Base-by-base conservation (phyloP, 805 yeast genomes). In the Pichia deserticola region DNA sequence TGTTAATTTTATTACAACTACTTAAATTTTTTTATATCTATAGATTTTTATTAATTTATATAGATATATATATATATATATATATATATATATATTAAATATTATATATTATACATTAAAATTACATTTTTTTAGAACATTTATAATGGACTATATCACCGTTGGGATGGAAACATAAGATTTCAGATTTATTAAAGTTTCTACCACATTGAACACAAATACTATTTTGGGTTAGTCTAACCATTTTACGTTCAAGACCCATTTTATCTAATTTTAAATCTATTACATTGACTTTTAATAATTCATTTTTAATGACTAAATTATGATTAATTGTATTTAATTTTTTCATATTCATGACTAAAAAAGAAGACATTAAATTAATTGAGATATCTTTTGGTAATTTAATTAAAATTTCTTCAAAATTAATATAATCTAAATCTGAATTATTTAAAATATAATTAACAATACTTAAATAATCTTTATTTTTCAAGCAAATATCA, bases 181-280 rank as follows among this genome's bases (percentile, higher is more conserved):
- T 78, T 32, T 65, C 62, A 32, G 57, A 46, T 20, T 62, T 59
- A 43, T 78, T 73, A 53, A 84, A 66, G 11, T 69, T 62, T 56
- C 80, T 81, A 27, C 70, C 66, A 64, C 96, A 88, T 15, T 79
- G 71, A 3, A 65, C 58, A 60, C 96, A 88, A n/a, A 62, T 62
- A n/a, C 78, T 75, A 27, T 72, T 59, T 12, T 76, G 73, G 11
- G 76, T 66, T 27, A 79, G 48, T 43, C 54, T 61, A 3, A 66
- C 67, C 63, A 58, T 57, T 49, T 65, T 54, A 61, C 71, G 56
- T 63, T 72, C 39, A 62, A 58, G 28, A 61, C 61, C 53, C 73
- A 68, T n/a, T 75, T 65, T 43, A 62, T 65, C 56, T 20, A 55
- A 34, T 72, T 74, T 56, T 72, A 75, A 15, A 70, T 67, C 53